Evolutionary conservation across 192 early-diverging fungal genomes (phyloP).

Genomic region (Mortierella antarctica): DNA sequence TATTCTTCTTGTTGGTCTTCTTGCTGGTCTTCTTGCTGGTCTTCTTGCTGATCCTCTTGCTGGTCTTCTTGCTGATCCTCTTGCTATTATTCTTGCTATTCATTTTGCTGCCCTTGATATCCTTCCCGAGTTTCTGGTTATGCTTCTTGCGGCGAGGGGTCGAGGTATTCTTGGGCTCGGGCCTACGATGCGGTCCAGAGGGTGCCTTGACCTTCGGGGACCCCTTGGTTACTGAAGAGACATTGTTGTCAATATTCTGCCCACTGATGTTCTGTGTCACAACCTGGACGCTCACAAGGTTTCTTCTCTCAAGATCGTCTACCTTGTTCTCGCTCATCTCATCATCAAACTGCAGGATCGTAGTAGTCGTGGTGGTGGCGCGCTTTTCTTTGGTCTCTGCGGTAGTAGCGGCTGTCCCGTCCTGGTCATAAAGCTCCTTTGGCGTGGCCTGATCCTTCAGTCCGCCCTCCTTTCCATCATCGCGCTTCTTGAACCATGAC

Average conservation of each 20-base stretch:
- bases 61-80: not conserved
- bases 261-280: slow-evolving; percentile 10
- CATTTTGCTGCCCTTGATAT: not conserved
- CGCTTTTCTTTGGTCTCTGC: not conserved
- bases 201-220: not conserved
- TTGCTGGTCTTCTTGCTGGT: no score
- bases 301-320: slow-evolving; percentile 2
- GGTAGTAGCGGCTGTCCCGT: not conserved
- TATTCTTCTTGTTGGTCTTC: not conserved
- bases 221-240: slow-evolving; percentile 1
- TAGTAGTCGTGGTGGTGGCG: not conserved
- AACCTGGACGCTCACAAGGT: slow-evolving; percentile 13
- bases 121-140: not conserved
- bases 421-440: not conserved
- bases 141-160: not conserved
- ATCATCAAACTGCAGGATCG: slow-evolving; percentile 2
- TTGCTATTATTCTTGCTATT: not conserved
- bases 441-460: not conserved
- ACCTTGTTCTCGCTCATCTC: not conserved
- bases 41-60: not conserved
- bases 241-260: slow-evolving; percentile 10
- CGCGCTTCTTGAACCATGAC: not conserved
- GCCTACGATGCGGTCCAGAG: not conserved
- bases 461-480: not conserved
- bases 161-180: not conserved